Conservation (phyloP, 2,329 filamentous ascomycete genomes). For the Calonectria ilicicola region DNA sequence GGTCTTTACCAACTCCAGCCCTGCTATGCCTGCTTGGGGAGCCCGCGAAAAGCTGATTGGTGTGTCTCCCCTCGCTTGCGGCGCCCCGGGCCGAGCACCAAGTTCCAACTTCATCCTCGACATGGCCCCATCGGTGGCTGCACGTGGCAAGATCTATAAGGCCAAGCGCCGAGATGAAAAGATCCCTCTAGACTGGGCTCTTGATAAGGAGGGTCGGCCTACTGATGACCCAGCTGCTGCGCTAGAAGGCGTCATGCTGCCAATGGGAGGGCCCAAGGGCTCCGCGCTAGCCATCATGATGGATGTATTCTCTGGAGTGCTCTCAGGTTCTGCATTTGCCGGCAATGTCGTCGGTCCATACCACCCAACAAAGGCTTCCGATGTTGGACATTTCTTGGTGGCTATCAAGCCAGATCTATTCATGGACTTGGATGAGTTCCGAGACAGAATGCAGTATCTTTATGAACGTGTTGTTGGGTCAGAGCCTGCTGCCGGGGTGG, state of each 20-base stretch:
- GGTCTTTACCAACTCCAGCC: slow-evolving; percentile 79
- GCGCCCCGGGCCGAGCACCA: slow-evolving; percentile 72
- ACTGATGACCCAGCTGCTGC: slow-evolving; percentile 80
- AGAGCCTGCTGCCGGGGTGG: slow-evolving; percentile 67
- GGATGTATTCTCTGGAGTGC: slow-evolving; percentile 86
- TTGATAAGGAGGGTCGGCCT: slow-evolving; percentile 76
- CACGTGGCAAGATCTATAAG: slow-evolving; percentile 80
- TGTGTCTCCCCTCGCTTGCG: slow-evolving; percentile 80
- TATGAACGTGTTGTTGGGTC: slow-evolving; percentile 65
- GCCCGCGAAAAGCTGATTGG: slow-evolving; percentile 77
- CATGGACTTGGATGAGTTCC: slow-evolving; percentile 77
- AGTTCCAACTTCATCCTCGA: slow-evolving; percentile 76
- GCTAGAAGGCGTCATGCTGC: slow-evolving; percentile 83
- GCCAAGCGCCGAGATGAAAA: slow-evolving; percentile 74
- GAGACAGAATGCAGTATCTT: slow-evolving; percentile 68
- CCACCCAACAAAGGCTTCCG: slow-evolving; percentile 74
- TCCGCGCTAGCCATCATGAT: slow-evolving; percentile 85
- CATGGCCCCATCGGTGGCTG: slow-evolving; percentile 78
- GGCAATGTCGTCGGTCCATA: slow-evolving; percentile 83
- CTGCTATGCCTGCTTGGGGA: slow-evolving; percentile 79
- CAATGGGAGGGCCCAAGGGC: slow-evolving; percentile 88
- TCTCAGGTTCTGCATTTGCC: slow-evolving; percentile 83
- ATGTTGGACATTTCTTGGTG: slow-evolving; percentile 81
- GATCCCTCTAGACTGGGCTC: slow-evolving; percentile 80
- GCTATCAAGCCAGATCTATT: slow-evolving; percentile 82